phyloP scores from a whole-genome alignment of 202 grass and related monocot genomes.

The Carex sylvatica region DNA sequence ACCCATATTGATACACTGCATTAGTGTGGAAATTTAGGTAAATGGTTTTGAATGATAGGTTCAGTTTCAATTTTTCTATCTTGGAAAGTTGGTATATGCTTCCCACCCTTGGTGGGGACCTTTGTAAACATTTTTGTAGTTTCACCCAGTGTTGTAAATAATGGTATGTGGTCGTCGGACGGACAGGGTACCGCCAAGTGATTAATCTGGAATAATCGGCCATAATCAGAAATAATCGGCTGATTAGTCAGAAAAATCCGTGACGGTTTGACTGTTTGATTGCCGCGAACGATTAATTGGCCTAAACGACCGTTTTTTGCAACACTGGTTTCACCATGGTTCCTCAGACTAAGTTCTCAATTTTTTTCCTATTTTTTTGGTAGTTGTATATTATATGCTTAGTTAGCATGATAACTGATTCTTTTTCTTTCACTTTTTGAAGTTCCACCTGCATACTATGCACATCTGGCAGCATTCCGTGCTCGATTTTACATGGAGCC shows the following conservation, averaged over 20 bases:
- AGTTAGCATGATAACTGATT: not conserved
- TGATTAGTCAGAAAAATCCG: too few species aligned
- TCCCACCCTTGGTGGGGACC: not conserved
- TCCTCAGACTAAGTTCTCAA: too few species aligned
- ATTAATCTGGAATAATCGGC: too few species aligned
- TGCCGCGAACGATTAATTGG: too few species aligned
- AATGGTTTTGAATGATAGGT: not conserved
- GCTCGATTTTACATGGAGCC: slow-evolving; percentile 97
- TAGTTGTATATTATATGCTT: not conserved
- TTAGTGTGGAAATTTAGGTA: not conserved
- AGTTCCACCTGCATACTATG: slow-evolving; percentile 97
- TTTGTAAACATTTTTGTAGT: not conserved
- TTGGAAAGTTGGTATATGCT: not conserved
- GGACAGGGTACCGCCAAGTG: too few species aligned
- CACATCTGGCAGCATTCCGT: slow-evolving; percentile 95
- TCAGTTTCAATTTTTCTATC: not conserved
- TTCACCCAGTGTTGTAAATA: too few species aligned
- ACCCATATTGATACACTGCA: not conserved
- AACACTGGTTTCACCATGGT: too few species aligned
- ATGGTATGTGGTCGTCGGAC: too few species aligned
- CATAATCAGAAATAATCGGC: too few species aligned
- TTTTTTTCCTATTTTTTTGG: too few species aligned
- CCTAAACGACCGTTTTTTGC: too few species aligned
- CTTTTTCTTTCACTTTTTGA: not conserved
- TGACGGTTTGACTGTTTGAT: too few species aligned